Evolutionary conservation across 2,329 filamentous ascomycete genomes (phyloP).

Genomic region (Neoascochyta sp.): DNA sequence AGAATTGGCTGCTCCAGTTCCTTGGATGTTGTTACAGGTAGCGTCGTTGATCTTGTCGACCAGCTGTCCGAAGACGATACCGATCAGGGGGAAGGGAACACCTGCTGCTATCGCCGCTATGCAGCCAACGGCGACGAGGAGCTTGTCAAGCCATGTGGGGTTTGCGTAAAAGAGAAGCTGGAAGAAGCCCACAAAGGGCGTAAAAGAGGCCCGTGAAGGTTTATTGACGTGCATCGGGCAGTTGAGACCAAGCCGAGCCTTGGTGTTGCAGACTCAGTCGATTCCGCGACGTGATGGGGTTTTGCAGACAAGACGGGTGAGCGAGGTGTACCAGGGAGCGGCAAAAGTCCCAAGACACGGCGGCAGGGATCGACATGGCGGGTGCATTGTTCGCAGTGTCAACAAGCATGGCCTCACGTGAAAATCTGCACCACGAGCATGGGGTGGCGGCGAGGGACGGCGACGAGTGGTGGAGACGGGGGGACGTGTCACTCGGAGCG

Average conservation of each 20-base stretch:
- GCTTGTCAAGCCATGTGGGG: constrained; percentile 36
- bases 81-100: constrained; percentile 61
- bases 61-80: constrained; percentile 61
- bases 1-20: constrained; percentile 12
- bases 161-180: constrained; percentile 36
- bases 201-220: constrained; percentile 25
- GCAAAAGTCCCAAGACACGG: constrained; percentile 21
- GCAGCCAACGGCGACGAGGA: constrained; percentile 38
- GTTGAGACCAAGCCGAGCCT: constrained; percentile 8
- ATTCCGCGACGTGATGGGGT: constrained; percentile 17
- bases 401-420: constrained; percentile 16
- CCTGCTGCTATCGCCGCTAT: constrained; percentile 56
- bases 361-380: constrained; percentile 23
- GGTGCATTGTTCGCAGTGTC: constrained; percentile 11
- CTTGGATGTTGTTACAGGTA: constrained; percentile 48
- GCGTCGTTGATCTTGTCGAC: constrained; percentile 59
- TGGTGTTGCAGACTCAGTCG: constrained; percentile 10
- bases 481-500: constrained; percentile 10
- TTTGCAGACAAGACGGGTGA: constrained; percentile 15
- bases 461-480: constrained; percentile 9
- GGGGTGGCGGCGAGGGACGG: constrained; percentile 7
- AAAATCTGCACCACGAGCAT: constrained; percentile 11
- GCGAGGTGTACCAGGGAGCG: constrained; percentile 14
- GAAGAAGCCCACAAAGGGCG: constrained; percentile 31
- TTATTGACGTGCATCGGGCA: constrained; percentile 27